These are phyloP conservation scores for Aspergillus sp. DNA, from an alignment of 2,329 filamentous ascomycete genomes.

Conservation along the genomic window DNA sequence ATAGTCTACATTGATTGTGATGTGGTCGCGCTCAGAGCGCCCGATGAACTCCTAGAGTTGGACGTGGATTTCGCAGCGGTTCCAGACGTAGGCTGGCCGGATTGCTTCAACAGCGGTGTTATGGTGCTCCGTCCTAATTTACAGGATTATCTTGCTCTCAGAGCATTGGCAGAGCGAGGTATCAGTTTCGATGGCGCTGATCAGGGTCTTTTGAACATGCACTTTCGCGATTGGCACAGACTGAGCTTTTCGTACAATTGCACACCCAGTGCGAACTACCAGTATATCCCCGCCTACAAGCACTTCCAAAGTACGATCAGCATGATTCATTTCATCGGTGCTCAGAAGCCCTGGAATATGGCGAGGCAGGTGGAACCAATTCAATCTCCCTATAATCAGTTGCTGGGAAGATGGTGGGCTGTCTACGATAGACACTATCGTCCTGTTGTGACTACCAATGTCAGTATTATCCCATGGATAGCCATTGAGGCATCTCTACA, in stretches of 20 bases:
- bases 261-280: slow-evolving; percentile 93
- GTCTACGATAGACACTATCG: slow-evolving; percentile 87
- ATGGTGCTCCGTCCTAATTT: slow-evolving; percentile 87
- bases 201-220: slow-evolving; percentile 92
- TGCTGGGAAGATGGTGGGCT: slow-evolving; percentile 88
- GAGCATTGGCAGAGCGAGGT: slow-evolving; percentile 78
- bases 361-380: slow-evolving; percentile 43
- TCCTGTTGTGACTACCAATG: slow-evolving; percentile 26
- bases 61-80: slow-evolving; percentile 67
- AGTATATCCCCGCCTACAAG: slow-evolving; percentile 91
- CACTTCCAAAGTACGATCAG: slow-evolving; percentile 90
- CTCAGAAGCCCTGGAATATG: slow-evolving; percentile 82
- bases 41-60: slow-evolving; percentile 84
- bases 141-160: slow-evolving; percentile 82
- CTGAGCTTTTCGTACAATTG: slow-evolving; percentile 96
- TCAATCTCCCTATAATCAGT: slow-evolving; percentile 69
- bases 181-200: slow-evolving; percentile 97
- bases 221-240: slow-evolving; percentile 84
- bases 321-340: slow-evolving; percentile 91
- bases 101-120: slow-evolving; percentile 96
- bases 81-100: slow-evolving; percentile 96
- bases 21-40: slow-evolving; percentile 83
- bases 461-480: neutral
- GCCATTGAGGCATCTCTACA: neutral
- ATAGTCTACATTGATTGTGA: slow-evolving; percentile 96